Evolutionary conservation across 176 grass and related monocot genomes (phyloP).

Genomic region (Themeda triandra): DNA sequence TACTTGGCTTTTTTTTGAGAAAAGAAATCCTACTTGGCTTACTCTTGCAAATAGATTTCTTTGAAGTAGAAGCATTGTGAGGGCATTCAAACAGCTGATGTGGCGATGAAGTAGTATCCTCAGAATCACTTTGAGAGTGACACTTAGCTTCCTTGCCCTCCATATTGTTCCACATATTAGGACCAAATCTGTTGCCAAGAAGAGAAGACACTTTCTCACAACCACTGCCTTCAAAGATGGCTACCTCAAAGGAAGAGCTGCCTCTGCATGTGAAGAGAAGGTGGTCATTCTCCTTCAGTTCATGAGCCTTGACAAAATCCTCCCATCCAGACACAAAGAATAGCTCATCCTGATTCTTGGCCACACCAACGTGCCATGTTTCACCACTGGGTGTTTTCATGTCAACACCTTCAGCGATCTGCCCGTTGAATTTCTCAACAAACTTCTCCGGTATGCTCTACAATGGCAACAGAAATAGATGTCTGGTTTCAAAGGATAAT

Average conservation of each 20-base stretch:
- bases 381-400: constrained; percentile 36
- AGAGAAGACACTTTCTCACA: constrained; percentile 38
- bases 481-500: not conserved
- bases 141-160: not conserved
- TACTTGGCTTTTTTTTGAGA: too few relatives aligned
- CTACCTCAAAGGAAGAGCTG: constrained; percentile 38
- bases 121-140: not conserved
- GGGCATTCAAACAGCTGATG: not conserved
- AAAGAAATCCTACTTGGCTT: too few relatives aligned
- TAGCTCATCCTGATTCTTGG: not conserved
- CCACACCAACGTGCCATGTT: constrained; percentile 23
- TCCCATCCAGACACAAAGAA: constrained; percentile 39
- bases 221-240: constrained; percentile 42
- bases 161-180: not conserved
- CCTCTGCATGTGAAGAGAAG: constrained; percentile 48
- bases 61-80: not conserved
- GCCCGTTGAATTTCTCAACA: constrained; percentile 21
- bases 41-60: not conserved
- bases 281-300: constrained; percentile 38
- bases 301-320: constrained; percentile 49
- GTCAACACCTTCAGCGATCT: constrained; percentile 12
- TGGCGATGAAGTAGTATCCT: not conserved
- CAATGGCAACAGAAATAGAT: not conserved
- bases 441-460: constrained; percentile 48
- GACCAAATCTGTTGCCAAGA: not conserved